phyloP scores from a whole-genome alignment of 495 filamentous ascomycete genomes.

The Entonaema liquescens region DNA sequence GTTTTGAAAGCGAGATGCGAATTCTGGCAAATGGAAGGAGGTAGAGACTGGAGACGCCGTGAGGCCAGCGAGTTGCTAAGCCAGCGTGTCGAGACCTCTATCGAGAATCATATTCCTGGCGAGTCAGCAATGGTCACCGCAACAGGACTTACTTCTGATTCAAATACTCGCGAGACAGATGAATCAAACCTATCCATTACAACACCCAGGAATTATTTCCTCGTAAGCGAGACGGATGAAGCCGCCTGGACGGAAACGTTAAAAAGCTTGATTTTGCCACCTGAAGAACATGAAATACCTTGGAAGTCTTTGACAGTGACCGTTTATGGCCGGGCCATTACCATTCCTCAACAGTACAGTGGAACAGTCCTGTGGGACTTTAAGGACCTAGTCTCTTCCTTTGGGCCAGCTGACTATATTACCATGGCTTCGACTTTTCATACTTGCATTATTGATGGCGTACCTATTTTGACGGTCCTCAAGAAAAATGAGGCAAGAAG shows the following conservation, averaged over 20 bases:
- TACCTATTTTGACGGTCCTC: slow-evolving; percentile 64
- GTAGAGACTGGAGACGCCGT: slow-evolving; percentile 69
- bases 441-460: slow-evolving; percentile 68
- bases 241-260: slow-evolving; percentile 23
- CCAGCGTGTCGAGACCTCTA: not conserved
- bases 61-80: slow-evolving; percentile 46
- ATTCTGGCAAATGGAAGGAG: slow-evolving; percentile 75
- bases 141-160: slow-evolving; percentile 4
- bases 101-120: slow-evolving; percentile 13
- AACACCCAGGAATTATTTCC: slow-evolving; percentile 48
- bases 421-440: slow-evolving; percentile 74
- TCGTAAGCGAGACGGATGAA: slow-evolving; percentile 32
- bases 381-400: slow-evolving; percentile 62
- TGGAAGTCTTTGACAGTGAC: slow-evolving; percentile 61
- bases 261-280: slow-evolving; percentile 8
- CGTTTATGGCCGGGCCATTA: slow-evolving; percentile 68
- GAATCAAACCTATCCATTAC: slow-evolving; percentile 6
- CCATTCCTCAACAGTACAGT: slow-evolving; percentile 57
- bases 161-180: slow-evolving; percentile 1
- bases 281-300: slow-evolving; percentile 15
- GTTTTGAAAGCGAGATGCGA: slow-evolving; percentile 73
- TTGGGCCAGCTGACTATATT: slow-evolving; percentile 78
- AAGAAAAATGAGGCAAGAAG: slow-evolving; percentile 77
- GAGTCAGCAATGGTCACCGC: slow-evolving; percentile 6
- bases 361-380: slow-evolving; percentile 67